Evolutionary conservation across 2,329 filamentous ascomycete species (phyloP), one percentile per base, ranked within the genome.

Genomic region (Talaromyces albobiverticillius): DNA sequence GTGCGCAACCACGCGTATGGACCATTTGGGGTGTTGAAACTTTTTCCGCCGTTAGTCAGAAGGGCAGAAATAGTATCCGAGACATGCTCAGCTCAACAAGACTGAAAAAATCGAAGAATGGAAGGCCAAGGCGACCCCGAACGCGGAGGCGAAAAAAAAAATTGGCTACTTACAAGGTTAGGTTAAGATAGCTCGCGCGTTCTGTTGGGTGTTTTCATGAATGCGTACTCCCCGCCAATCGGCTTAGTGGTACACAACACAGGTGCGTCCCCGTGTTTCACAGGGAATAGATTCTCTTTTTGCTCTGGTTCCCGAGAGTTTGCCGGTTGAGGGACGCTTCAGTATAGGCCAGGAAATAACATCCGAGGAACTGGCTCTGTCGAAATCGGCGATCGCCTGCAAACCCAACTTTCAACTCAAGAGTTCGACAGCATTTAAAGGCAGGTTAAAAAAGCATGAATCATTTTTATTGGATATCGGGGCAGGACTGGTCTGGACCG

Each of bases 61-160:
- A 32, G 11, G 11, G 47, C 11, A 42, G 36, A 7, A 22, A 42
- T 23, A 22, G 8, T 22, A 32, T 43, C 47, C 38, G 47, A 51
- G 36, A 51, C 47, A 51, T 18, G 6, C n/a, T 6, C 38, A 34
- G 31, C 9, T 51, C 26, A 42, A 29, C 5, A 16, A 23, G 36
- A n/a, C 48, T 34, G 16, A 18, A 32, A 43, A 51, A 9, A 11
- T 22, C 18, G 18, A 22, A 40, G 26, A n/a, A n/a, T n/a, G n/a
- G n/a, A 10, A 6, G 31, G 22, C 45, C 45, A 50, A 26, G 3
- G 4, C 34, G 26, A 20, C 23, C 9, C 26, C 31, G 34, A 20
- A 14, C 29, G 31, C 14, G 41, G 40, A 52, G 50, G 50, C 41
- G 23, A 46, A 52, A 52, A 38, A 38, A 13, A 40, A 22, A 40